These are phyloP conservation scores for Lactuca sativa DNA, from an alignment of 129 eudicot species.

Conservation along the genomic window DNA sequence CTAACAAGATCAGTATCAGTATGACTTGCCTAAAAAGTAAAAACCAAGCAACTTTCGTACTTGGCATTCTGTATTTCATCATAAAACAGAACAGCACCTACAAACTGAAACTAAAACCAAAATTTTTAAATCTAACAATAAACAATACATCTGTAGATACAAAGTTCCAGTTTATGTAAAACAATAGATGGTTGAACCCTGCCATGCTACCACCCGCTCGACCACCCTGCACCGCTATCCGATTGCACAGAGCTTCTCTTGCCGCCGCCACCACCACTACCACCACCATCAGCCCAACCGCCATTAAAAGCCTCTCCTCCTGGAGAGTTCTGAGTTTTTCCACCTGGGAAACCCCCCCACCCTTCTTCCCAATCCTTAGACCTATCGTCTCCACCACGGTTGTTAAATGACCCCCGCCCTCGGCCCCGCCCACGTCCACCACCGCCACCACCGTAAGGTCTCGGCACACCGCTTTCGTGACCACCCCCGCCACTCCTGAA, in stretches of 20 bases:
- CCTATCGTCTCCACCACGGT: constrained; percentile 32
- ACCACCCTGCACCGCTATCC: constrained; percentile 37
- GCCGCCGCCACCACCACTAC: constrained; percentile 45
- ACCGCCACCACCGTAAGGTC: constrained; percentile 68
- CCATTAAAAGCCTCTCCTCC: constrained; percentile 64
- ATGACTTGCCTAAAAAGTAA: no score
- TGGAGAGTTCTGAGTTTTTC: constrained; percentile 68
- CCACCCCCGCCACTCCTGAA: constrained; percentile 52
- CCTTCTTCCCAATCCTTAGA: constrained; percentile 54
- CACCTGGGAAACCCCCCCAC: constrained; percentile 63
- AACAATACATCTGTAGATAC: constrained; percentile 11
- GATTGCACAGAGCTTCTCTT: constrained; percentile 28
- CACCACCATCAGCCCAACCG: constrained; percentile 43
- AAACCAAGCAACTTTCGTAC: not conserved
- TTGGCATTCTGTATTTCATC: not conserved
- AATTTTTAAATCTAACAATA: not conserved
- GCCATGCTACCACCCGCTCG: constrained; percentile 33
- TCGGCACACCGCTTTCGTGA: constrained; percentile 66
- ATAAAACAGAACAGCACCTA: not conserved
- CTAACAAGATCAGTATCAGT: no score
- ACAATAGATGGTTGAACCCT: constrained; percentile 4
- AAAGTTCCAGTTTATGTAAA: constrained; percentile 10
- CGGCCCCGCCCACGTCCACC: constrained; percentile 68
- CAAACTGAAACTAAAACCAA: not conserved
- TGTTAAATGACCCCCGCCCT: constrained; percentile 60